Percentiles rank a stretch among this genome's conserved stretches.
phyloP scores from a whole-genome alignment of 2,329 filamentous ascomycete genomes.

The Graphilbum sp. region DNA sequence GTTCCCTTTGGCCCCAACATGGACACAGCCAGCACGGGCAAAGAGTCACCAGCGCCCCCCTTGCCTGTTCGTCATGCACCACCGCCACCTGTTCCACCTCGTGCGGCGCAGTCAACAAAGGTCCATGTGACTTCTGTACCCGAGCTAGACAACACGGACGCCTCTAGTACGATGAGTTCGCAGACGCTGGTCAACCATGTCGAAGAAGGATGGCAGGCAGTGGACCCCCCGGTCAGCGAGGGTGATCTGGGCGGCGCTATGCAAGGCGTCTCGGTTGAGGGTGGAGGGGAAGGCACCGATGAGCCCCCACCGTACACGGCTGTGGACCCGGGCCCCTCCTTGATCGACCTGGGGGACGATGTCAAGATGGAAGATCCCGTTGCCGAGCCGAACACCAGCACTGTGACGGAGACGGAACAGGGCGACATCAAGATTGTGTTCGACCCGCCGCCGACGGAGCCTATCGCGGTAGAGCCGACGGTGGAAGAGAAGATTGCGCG shows the following conservation, averaged over 20 bases:
- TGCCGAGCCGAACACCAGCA: background rate
- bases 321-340: background rate
- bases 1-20: constrained; percentile 3
- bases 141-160: constrained; percentile 19
- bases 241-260: background rate
- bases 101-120: constrained; percentile 9
- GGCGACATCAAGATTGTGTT: constrained; percentile 4
- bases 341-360: background rate
- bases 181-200: constrained; percentile 32
- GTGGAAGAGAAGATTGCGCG: constrained; percentile 27
- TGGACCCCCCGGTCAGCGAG: constrained; percentile 8
- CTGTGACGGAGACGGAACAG: background rate
- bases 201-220: constrained; percentile 20
- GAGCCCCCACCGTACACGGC: background rate
- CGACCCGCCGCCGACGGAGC: constrained; percentile 6
- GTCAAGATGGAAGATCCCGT: constrained; percentile 4
- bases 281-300: background rate
- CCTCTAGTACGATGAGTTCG: constrained; percentile 31
- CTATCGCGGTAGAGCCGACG: constrained; percentile 15
- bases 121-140: constrained; percentile 11
- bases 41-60: constrained; percentile 21
- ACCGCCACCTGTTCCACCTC: constrained; percentile 15
- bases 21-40: background rate
- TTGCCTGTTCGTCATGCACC: constrained; percentile 32
- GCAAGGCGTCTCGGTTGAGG: background rate